Evolutionary conservation across 139 green algal species (phyloP).

Genomic region (Auxenochlorella pyrenoidosa): DNA sequence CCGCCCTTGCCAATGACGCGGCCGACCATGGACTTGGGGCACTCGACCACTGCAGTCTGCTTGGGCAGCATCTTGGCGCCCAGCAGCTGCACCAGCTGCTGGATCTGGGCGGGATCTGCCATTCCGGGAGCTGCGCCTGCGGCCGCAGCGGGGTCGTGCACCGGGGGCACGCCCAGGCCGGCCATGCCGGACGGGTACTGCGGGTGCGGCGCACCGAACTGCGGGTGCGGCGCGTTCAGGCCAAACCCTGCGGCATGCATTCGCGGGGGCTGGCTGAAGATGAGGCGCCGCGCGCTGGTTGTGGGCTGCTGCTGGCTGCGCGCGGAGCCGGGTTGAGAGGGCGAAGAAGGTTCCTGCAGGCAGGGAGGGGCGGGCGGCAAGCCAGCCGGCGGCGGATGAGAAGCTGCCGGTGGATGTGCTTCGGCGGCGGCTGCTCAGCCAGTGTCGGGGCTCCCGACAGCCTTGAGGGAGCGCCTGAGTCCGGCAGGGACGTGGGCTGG

Average conservation of each 20-base stretch:
- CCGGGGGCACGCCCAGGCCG: neutral
- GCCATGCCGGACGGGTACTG: neutral
- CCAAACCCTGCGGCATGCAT: conserved; percentile 26
- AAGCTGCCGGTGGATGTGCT: neutral
- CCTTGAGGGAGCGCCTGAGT: no score
- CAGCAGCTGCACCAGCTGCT: conserved; percentile 47
- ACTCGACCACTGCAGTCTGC: conserved; percentile 74
- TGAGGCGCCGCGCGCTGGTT: neutral
- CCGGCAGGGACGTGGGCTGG: neutral
- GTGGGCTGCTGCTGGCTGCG: neutral
- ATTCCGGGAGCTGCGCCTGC: conserved; percentile 3
- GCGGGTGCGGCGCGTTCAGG: conserved; percentile 8
- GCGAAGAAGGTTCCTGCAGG: neutral
- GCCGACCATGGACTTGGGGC: conserved; percentile 90
- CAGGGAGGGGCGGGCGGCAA: neutral
- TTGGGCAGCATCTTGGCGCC: conserved; percentile 48
- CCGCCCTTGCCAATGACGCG: conserved; percentile 95
- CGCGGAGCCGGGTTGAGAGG: neutral
- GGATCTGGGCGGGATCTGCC: conserved; percentile 37
- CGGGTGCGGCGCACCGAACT: neutral
- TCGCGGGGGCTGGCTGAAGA: neutral
- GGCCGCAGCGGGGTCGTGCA: neutral
- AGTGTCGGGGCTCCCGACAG: no score
- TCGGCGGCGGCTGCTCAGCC: no score
- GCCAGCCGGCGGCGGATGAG: neutral